phyloP scores from a whole-genome alignment of 306 rosid species.

The Sicyos baderoa region DNA sequence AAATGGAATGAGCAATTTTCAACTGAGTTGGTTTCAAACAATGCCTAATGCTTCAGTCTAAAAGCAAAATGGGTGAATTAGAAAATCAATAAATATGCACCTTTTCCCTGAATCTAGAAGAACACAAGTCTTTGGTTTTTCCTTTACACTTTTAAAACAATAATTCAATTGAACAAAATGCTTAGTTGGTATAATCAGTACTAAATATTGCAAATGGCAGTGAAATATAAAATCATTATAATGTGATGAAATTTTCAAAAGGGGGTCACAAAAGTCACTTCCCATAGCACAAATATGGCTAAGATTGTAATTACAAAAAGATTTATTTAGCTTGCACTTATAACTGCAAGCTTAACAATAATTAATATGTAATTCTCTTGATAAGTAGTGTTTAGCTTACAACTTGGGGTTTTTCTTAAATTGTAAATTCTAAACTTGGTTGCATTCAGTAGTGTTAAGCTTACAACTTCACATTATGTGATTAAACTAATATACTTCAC shows the following conservation, averaged over 20 bases:
- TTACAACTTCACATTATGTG: background rate
- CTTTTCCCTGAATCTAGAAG: background rate
- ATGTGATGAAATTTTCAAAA: background rate
- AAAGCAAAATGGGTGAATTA: background rate
- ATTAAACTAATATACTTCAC: no score
- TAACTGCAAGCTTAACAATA: no score
- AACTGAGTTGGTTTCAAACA: constrained; percentile 5
- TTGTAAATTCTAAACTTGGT: background rate
- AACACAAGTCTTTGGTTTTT: background rate
- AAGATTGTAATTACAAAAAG: background rate
- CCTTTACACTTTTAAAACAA: background rate
- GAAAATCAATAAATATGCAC: background rate
- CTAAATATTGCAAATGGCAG: background rate
- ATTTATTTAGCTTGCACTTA: no score
- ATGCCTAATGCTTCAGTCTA: constrained; percentile 5
- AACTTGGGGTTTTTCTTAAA: background rate
- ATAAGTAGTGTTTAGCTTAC: no score
- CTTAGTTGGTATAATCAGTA: background rate
- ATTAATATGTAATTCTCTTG: no score
- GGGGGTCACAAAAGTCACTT: background rate
- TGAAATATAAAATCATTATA: background rate
- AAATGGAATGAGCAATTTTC: background rate
- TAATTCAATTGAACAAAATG: background rate
- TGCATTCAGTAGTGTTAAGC: background rate
- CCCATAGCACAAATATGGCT: background rate